phyloP scores from a whole-genome alignment of 78 protist genomes.

The Guillardia theta region DNA sequence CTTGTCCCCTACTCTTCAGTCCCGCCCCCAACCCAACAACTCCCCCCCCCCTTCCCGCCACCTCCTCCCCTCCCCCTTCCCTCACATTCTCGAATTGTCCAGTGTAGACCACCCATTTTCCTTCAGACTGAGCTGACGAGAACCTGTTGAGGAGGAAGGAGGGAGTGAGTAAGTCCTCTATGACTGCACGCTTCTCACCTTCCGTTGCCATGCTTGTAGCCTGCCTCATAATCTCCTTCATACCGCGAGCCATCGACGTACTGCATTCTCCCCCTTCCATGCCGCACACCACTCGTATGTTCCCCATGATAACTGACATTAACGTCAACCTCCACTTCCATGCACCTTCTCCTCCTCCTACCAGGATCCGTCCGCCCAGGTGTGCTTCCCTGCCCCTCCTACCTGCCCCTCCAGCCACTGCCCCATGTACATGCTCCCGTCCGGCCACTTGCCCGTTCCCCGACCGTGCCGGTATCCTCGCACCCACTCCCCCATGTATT shows the following conservation, averaged over 20 bases:
- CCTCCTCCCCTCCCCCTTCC: too few species aligned
- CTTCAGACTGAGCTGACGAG: too few species aligned
- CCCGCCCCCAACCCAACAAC: too few species aligned
- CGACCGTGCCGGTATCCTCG: not conserved
- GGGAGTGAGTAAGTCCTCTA: too few species aligned
- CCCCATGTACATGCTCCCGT: not conserved
- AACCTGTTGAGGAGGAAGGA: too few species aligned
- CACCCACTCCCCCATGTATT: constrained; percentile 18
- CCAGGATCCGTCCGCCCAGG: not conserved
- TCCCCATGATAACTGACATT: not conserved
- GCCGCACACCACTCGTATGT: not conserved
- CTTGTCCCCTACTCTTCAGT: too few species aligned
- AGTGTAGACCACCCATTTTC: too few species aligned
- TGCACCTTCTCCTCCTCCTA: too few species aligned
- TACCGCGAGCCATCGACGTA: not conserved
- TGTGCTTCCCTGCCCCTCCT: not conserved
- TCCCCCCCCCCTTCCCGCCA: too few species aligned
- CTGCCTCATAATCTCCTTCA: not conserved
- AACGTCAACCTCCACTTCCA: too few species aligned
- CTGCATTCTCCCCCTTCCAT: not conserved
- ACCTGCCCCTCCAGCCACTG: not conserved
- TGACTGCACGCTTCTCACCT: too few species aligned
- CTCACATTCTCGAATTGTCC: too few species aligned
- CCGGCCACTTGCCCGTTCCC: not conserved
- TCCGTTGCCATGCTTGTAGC: not conserved